These are phyloP conservation scores for Sporothrix brunneoviolacea DNA, from an alignment of 2,329 filamentous ascomycete genomes.

Conservation along the genomic window DNA sequence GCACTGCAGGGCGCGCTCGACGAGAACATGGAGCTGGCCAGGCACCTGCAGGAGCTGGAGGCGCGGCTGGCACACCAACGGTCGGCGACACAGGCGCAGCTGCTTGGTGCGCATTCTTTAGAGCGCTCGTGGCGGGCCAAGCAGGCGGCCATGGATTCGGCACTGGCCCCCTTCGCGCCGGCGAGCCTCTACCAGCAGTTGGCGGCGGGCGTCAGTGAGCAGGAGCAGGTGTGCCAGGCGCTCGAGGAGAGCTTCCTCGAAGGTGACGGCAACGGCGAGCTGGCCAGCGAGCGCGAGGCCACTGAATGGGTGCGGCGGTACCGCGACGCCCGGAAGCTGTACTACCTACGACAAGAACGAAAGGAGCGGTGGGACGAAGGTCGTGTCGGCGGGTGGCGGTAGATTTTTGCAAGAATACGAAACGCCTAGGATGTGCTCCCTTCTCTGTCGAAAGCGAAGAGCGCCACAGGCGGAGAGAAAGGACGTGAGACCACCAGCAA, in stretches of 20 bases:
- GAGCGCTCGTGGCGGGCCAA: conserved; percentile 91
- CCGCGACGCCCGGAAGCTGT: conserved; percentile 69
- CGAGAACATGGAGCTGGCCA: conserved; percentile 65
- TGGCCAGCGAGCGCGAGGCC: conserved; percentile 73
- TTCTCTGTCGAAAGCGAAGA: no score
- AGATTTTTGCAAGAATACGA: background rate
- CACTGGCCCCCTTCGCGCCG: conserved; percentile 76
- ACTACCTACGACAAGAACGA: conserved; percentile 75
- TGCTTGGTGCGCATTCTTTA: conserved; percentile 75
- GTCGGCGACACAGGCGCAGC: conserved; percentile 66
- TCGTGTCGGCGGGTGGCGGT: conserved; percentile 89
- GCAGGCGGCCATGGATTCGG: conserved; percentile 81
- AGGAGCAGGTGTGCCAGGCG: conserved; percentile 70
- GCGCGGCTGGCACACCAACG: conserved; percentile 53
- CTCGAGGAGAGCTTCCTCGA: conserved; percentile 89
- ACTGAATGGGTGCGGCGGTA: conserved; percentile 78
- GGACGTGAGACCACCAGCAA: no score
- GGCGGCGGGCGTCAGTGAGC: conserved; percentile 69
- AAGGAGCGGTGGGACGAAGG: conserved; percentile 96
- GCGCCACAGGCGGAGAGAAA: no score
- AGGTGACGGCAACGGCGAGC: conserved; percentile 48
- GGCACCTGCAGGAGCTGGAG: conserved; percentile 56
- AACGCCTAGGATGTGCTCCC: no score
- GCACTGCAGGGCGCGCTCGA: conserved; percentile 59
- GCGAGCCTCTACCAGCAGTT: conserved; percentile 80